Conservation (phyloP, 2,329 filamentous ascomycete genomes). For the Lojkania enalia region DNA sequence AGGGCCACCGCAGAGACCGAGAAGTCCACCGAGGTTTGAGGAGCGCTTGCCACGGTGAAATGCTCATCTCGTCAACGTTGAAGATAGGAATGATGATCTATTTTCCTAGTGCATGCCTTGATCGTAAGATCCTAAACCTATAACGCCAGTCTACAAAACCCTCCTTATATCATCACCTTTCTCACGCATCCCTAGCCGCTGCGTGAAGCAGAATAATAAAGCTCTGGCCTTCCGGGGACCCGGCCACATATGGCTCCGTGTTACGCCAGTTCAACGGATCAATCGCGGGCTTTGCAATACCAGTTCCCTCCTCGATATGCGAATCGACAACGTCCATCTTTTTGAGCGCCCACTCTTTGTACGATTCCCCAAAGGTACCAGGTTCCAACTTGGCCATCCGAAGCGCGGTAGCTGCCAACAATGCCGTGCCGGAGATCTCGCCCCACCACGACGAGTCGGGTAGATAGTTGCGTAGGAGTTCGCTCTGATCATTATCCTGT, state of each 20-base stretch:
- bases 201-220: slow-evolving; percentile 51
- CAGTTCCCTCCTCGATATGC: slow-evolving; percentile 41
- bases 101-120: too few relatives aligned
- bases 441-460: slow-evolving; percentile 49
- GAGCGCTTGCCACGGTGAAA: neutral
- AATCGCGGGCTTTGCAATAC: slow-evolving; percentile 47
- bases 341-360: slow-evolving; percentile 49
- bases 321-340: slow-evolving; percentile 45
- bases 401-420: slow-evolving; percentile 51
- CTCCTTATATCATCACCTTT: slow-evolving; percentile 11
- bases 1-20: neutral
- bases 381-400: slow-evolving; percentile 51
- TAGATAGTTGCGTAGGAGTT: slow-evolving; percentile 54
- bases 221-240: slow-evolving; percentile 49
- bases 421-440: slow-evolving; percentile 54
- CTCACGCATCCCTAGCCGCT: slow-evolving; percentile 51
- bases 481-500: slow-evolving; percentile 39
- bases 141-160: neutral
- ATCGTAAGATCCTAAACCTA: neutral
- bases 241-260: slow-evolving; percentile 24
- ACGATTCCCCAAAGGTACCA: slow-evolving; percentile 37
- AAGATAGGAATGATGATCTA: too few relatives aligned
- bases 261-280: slow-evolving; percentile 48
- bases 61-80: neutral
- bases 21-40: neutral